These are phyloP conservation scores for Apiotrichum akiyoshidainum DNA, from an alignment of 1,284 basidiomycete genomes.

Conservation along the genomic window DNA sequence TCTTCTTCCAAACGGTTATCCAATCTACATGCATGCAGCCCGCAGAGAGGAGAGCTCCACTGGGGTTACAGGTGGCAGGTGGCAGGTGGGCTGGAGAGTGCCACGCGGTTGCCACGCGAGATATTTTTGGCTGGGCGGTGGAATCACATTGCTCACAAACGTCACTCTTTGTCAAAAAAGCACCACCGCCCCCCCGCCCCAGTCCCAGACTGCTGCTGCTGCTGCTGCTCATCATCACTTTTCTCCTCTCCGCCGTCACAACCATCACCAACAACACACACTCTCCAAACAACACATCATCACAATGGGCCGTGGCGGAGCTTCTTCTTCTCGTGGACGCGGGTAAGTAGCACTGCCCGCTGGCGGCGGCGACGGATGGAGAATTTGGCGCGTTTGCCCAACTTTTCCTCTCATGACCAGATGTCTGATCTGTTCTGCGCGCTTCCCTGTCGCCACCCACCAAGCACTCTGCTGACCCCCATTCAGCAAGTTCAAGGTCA, in stretches of 20 bases:
- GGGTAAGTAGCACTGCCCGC: constrained; percentile 31
- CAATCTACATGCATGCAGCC: too few relatives aligned
- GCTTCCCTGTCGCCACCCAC: too few relatives aligned
- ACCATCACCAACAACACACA: background rate
- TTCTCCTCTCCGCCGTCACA: background rate
- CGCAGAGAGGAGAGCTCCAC: too few relatives aligned
- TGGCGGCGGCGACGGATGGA: background rate
- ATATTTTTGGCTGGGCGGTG: too few relatives aligned
- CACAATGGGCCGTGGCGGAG: constrained; percentile 19
- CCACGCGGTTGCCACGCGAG: too few relatives aligned
- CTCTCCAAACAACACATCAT: background rate
- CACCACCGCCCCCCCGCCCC: background rate
- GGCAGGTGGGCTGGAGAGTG: too few relatives aligned
- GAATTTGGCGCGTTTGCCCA: too few relatives aligned
- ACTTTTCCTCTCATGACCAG: background rate
- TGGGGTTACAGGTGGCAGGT: too few relatives aligned
- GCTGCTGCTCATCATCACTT: too few relatives aligned
- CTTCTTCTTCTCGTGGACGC: constrained; percentile 31
- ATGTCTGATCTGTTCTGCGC: background rate
- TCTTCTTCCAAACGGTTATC: too few relatives aligned
- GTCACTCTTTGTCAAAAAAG: background rate
- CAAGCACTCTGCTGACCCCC: background rate
- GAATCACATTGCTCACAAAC: background rate
- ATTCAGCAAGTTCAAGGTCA: constrained; percentile 68
- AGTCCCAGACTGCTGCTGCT: too few relatives aligned